Percentiles rank a stretch among this genome's conserved stretches.
Conservation (phyloP, 2,329 filamentous ascomycete genomes). For the Colletotrichum falcatum region DNA sequence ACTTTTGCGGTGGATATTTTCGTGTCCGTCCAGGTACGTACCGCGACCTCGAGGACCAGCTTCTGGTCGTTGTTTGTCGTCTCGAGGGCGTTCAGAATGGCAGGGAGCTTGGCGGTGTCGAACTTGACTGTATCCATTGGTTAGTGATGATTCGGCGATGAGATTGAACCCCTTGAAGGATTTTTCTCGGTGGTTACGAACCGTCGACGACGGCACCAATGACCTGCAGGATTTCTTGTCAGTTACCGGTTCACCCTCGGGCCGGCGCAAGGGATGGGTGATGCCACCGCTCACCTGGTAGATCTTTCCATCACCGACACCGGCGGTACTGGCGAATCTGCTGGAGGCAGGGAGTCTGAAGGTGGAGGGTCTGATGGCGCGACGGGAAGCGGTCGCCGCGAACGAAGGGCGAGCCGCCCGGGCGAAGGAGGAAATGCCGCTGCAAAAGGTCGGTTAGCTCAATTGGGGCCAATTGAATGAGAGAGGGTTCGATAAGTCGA, state of each 20-base stretch:
- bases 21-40: conserved; percentile 61
- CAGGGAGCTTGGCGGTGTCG: conserved; percentile 89
- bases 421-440: conserved; percentile 75
- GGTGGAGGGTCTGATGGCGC: conserved; percentile 67
- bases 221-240: conserved; percentile 77
- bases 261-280: conserved; percentile 17
- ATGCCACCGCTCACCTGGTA: conserved; percentile 67
- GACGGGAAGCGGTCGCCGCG: conserved; percentile 67
- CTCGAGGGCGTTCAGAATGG: conserved; percentile 97
- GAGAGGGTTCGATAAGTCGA: conserved; percentile 45
- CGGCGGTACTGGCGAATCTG: conserved; percentile 69
- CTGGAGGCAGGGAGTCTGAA: conserved; percentile 67
- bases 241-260: conserved; percentile 44
- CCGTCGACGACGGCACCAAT: conserved; percentile 99
- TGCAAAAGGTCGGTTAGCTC: conserved; percentile 61
- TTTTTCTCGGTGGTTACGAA: conserved; percentile 63
- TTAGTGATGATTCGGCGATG: conserved; percentile 31
- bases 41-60: conserved; percentile 95
- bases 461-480: conserved; percentile 64
- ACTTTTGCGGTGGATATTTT: conserved; percentile 20
- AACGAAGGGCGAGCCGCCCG: conserved; percentile 72
- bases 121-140: conserved; percentile 82
- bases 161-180: conserved; percentile 14
- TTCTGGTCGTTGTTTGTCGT: conserved; percentile 93
- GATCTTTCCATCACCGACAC: conserved; percentile 74